Evolutionary conservation across 164 flowering plant species (phyloP).

Genomic region (Liriodendron chinense): DNA sequence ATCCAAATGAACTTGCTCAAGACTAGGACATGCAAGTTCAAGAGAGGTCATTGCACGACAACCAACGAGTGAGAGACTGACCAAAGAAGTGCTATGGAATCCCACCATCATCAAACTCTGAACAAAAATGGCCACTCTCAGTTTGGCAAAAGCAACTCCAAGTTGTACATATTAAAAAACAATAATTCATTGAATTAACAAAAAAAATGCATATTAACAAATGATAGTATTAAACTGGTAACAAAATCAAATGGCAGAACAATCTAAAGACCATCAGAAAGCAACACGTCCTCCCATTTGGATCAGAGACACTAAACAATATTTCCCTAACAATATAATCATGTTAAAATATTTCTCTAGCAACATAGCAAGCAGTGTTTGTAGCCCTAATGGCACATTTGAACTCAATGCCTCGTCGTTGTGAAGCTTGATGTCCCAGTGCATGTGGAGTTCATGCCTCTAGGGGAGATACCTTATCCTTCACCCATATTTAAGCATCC

Average conservation of each 20-base stretch:
- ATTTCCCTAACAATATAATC: no score
- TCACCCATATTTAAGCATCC: neutral
- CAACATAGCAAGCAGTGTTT: no score
- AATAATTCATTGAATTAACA: neutral
- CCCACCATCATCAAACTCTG: conserved; percentile 79
- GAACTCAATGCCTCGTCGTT: no score
- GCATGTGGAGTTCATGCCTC: neutral
- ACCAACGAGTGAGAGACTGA: conserved; percentile 80
- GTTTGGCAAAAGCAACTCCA: neutral
- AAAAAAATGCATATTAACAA: neutral
- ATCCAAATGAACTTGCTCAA: conserved; percentile 75
- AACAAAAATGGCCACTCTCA: conserved; percentile 8
- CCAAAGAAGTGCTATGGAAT: conserved; percentile 65
- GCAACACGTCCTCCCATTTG: no score
- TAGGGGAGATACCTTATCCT: neutral
- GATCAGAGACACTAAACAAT: no score
- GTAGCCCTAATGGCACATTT: no score
- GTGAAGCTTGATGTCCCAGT: no score
- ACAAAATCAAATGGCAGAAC: neutral
- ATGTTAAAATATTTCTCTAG: no score
- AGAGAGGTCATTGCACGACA: conserved; percentile 78
- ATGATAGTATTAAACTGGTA: neutral
- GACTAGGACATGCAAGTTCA: conserved; percentile 68
- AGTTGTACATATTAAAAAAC: no score
- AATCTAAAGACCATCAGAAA: neutral